phyloP scores from a whole-genome alignment of 192 early-diverging fungal genomes.

The Phlyctochytrium planicorne region DNA sequence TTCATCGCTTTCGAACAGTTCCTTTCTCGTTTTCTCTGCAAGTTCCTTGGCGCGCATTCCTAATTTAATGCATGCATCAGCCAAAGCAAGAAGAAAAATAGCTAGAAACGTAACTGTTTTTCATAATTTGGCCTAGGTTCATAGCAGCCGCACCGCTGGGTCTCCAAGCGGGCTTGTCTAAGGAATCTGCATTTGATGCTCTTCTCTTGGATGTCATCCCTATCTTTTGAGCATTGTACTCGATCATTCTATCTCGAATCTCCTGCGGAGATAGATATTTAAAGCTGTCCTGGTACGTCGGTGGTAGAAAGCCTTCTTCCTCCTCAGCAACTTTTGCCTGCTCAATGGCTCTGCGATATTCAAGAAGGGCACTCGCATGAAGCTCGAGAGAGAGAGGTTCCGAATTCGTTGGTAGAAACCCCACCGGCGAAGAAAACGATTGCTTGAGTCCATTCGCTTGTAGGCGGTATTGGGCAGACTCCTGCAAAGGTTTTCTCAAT shows the following conservation, averaged over 20 bases:
- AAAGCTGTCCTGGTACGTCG: too few species aligned
- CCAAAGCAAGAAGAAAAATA: background rate
- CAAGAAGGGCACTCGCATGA: too few species aligned
- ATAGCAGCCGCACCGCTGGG: background rate
- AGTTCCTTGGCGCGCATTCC: background rate
- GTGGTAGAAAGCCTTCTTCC: too few species aligned
- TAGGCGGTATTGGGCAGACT: too few species aligned
- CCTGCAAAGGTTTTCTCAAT: too few species aligned
- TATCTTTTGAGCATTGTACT: background rate
- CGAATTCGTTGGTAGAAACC: too few species aligned
- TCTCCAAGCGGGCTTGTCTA: background rate
- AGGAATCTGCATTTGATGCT: background rate
- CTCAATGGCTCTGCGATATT: too few species aligned
- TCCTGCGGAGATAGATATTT: constrained; percentile 3
- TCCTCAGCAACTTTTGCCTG: too few species aligned
- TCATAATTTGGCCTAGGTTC: background rate
- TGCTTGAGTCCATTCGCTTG: too few species aligned
- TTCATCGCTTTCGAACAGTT: background rate
- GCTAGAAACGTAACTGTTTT: background rate
- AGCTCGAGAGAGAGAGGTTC: too few species aligned
- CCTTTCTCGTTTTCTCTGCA: background rate
- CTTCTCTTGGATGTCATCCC: background rate
- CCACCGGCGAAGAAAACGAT: too few species aligned
- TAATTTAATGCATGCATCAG: too few species aligned
- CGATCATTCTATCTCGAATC: background rate